phyloP scores from a whole-genome alignment of 2,329 filamentous ascomycete species.

The Colletotrichum somersetense region DNA sequence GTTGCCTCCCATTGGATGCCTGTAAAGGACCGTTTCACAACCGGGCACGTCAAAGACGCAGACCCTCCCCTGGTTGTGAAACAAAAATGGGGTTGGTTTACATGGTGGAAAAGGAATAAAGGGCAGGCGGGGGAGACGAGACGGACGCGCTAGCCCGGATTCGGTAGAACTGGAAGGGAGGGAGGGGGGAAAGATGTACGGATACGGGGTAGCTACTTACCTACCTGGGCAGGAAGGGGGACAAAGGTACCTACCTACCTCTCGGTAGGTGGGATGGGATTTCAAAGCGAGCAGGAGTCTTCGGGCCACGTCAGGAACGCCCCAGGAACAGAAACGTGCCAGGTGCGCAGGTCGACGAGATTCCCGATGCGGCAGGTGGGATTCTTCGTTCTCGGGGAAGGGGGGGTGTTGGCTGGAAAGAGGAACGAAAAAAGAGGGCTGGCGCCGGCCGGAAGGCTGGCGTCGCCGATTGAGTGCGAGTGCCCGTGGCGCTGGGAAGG shows the following conservation, averaged over 20 bases:
- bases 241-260: not conserved
- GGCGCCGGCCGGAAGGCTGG: not conserved
- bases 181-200: no score
- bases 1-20: not conserved
- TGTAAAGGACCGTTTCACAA: conserved; percentile 21
- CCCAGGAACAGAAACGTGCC: not conserved
- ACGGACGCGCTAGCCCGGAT: not conserved
- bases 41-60: conserved; percentile 7
- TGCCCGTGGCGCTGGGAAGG: not conserved
- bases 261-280: not conserved
- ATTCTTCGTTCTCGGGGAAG: not conserved
- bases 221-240: no score
- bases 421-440: no score
- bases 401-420: not conserved
- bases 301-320: not conserved
- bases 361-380: not conserved
- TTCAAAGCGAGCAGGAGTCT: not conserved
- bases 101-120: not conserved
- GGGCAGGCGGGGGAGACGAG: not conserved
- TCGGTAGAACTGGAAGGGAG: not conserved
- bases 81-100: conserved; percentile 9
- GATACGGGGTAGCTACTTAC: no score
- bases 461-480: conserved; percentile 7
- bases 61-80: not conserved
- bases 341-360: no score